phyloP scores from a whole-genome alignment of 208 protist genomes.

The Leishmania aethiopica region DNA sequence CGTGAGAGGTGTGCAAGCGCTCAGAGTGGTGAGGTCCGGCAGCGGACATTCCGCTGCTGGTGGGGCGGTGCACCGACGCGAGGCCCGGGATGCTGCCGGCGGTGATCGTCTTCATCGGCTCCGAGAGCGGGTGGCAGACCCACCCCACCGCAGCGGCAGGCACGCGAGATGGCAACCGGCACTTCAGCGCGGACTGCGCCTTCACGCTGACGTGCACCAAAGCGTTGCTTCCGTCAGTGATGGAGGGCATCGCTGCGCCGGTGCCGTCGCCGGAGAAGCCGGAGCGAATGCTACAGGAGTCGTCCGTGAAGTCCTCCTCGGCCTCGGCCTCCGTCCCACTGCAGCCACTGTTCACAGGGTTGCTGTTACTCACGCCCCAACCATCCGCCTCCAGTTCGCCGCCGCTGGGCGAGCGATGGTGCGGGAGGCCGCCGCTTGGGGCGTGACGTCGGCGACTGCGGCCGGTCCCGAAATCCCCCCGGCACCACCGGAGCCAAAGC shows the following conservation, averaged over 20 bases:
- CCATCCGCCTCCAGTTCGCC: constrained; percentile 19
- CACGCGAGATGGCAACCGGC: constrained; percentile 43
- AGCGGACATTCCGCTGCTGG: background rate
- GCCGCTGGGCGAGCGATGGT: constrained; percentile 1
- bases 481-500: constrained; percentile 1
- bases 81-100: background rate
- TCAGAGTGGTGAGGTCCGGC: background rate
- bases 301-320: constrained; percentile 29
- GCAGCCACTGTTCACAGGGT: constrained; percentile 13
- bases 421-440: constrained; percentile 10
- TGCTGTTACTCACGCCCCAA: constrained; percentile 15
- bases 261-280: constrained; percentile 17
- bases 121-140: constrained; percentile 21
- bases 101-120: background rate
- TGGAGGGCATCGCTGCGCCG: constrained; percentile 11
- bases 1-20: background rate
- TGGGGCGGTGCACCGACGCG: background rate
- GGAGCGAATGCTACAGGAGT: constrained; percentile 26
- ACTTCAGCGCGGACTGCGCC: constrained; percentile 36
- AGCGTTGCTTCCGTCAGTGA: constrained; percentile 20
- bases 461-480: background rate
- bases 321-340: constrained; percentile 30
- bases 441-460: constrained; percentile 16
- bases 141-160: constrained; percentile 52
- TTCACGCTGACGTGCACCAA: constrained; percentile 18